Percentiles rank a stretch among this genome's conserved stretches.
Evolutionary conservation across 192 early-diverging fungal genomes (phyloP).

Genomic region (Coemansia sp.): DNA sequence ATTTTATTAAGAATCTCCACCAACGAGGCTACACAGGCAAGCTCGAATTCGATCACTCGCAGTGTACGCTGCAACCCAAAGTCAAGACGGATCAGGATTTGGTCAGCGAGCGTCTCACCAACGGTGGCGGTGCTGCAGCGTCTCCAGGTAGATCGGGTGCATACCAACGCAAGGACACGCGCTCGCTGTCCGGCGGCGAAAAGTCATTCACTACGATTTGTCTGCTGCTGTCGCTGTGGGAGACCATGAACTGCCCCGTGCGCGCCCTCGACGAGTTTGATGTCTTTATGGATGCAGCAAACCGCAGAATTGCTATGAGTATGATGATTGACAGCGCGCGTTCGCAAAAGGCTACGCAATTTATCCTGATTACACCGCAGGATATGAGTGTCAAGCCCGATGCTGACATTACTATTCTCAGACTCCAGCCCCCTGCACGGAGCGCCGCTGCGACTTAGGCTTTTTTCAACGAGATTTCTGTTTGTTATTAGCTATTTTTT

Average conservation of each 20-base stretch:
- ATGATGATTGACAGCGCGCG: constrained; percentile 87
- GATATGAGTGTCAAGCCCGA: constrained; percentile 68
- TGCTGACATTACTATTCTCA: constrained; percentile 52
- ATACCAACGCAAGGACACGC: constrained; percentile 73
- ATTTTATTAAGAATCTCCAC: constrained; percentile 72
- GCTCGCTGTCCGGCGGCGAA: constrained; percentile 94
- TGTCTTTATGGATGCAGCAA: constrained; percentile 99
- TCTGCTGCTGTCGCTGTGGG: constrained; percentile 91
- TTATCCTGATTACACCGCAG: constrained; percentile 96
- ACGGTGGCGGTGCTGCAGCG: constrained; percentile 5
- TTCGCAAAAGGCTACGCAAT: constrained; percentile 71
- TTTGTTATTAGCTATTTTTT: background rate
- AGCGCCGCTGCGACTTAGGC: background rate
- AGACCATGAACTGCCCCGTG: constrained; percentile 85
- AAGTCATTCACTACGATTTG: constrained; percentile 95
- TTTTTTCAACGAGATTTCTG: background rate
- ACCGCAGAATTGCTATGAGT: constrained; percentile 80
- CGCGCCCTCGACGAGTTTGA: constrained; percentile 99
- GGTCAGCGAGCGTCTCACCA: constrained; percentile 20
- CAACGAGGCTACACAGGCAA: constrained; percentile 82
- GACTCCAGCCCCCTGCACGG: constrained; percentile 57
- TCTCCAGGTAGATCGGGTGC: constrained; percentile 7
- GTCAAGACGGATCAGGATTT: constrained; percentile 57
- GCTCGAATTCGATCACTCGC: constrained; percentile 72
- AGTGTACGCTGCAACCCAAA: constrained; percentile 60